Evolutionary conservation across 345 rosid species (phyloP).

Genomic region (Gossypium thurberi): DNA sequence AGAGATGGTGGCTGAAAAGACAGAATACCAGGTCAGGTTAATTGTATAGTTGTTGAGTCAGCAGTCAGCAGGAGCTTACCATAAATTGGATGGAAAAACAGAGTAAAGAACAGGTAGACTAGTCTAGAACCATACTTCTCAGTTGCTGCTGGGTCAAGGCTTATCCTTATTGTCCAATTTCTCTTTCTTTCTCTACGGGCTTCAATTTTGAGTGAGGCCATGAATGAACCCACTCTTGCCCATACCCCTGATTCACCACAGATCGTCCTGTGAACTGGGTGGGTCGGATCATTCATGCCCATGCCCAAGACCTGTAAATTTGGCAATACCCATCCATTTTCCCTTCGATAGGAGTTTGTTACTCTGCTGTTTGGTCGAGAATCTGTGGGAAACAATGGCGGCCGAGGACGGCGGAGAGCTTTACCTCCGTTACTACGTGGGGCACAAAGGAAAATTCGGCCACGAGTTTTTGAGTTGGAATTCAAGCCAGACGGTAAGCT

Average conservation of each 20-base stretch:
- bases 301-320: too few relatives aligned
- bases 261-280: too few relatives aligned
- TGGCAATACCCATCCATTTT: too few relatives aligned
- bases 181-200: background rate
- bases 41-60: background rate
- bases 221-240: background rate
- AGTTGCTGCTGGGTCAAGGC: background rate
- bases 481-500: conserved; percentile 97
- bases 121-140: background rate
- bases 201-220: background rate
- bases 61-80: background rate
- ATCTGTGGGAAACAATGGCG: background rate
- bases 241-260: background rate
- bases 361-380: too few relatives aligned
- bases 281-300: too few relatives aligned
- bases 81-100: background rate
- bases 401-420: conserved; percentile 64
- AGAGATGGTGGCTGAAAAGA: background rate
- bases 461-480: conserved; percentile 99
- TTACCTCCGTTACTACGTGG: conserved; percentile 90
- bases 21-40: background rate
- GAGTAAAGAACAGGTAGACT: background rate
- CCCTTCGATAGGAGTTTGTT: too few relatives aligned
- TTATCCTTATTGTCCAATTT: background rate
- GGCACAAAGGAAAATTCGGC: conserved; percentile 97